Conservation (phyloP, 441 rosid species). For the Croton setiger region DNA sequence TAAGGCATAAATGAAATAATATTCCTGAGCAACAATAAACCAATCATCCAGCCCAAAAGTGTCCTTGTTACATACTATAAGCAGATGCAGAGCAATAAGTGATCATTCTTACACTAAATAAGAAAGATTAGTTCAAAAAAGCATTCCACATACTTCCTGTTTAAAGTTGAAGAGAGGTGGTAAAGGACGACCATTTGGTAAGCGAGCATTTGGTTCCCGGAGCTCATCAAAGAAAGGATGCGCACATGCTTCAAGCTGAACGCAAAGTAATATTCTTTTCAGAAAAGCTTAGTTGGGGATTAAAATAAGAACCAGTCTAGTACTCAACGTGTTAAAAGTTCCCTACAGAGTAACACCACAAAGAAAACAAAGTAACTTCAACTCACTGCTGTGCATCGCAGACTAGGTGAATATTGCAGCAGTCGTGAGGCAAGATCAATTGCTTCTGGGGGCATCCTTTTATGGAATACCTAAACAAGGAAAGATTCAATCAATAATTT, state of each 20-base stretch:
- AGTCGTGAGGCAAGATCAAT: slow-evolving; percentile 93
- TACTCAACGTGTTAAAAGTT: neutral
- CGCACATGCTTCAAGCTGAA: slow-evolving; percentile 46
- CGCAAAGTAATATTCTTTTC: neutral
- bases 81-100: neutral
- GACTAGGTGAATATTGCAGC: slow-evolving; percentile 91
- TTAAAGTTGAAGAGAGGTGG: slow-evolving; percentile 52
- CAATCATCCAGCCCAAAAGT: neutral
- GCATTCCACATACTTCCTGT: slow-evolving; percentile 50
- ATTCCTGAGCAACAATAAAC: neutral
- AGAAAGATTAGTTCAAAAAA: neutral
- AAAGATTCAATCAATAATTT: neutral
- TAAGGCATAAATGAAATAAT: neutral
- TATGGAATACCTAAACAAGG: slow-evolving; percentile 70
- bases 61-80: neutral
- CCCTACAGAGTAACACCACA: neutral
- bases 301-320: neutral
- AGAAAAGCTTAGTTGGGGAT: neutral
- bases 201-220: slow-evolving; percentile 39
- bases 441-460: slow-evolving; percentile 96
- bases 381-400: slow-evolving; percentile 81
- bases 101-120: neutral
- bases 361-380: slow-evolving; percentile 5
- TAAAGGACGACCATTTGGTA: slow-evolving; percentile 44
- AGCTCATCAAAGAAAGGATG: slow-evolving; percentile 49